Base-by-base conservation (phyloP, 2,329 filamentous ascomycete species). In the Xylariales sp. region DNA sequence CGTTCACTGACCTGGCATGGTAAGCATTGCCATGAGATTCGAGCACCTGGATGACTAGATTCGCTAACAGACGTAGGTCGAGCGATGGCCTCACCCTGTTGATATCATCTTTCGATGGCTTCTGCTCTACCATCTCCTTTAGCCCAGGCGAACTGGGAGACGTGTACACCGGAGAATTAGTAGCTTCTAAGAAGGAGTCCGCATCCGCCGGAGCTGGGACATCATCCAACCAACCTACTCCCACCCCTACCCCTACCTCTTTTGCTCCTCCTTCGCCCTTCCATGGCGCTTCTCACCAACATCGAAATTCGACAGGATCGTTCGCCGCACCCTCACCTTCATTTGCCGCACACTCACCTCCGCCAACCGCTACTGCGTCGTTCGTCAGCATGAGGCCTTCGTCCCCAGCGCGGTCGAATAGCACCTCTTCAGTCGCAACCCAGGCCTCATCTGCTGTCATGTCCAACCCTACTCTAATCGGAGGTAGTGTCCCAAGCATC, bases 81-180 rank as follows among this genome's bases (percentile, higher is more conserved):
- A 81, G 74, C 48, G 86, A 90, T 61, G 86, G 86, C 10, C 71
- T 80, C 31, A 89, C 84, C 2, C 70, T 98, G 16, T 73, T 98
- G 37, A 94, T 98, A 68, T 93, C 89, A n/a, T 98, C 93, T 0
- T 96, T 93, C 0, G 93, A 98, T 62, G 93, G 93, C 0, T 98
- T 97, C 68, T 98, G 93, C 62, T 98, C 93, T 0, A 85, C 87
- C 0, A 71, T 98, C 5, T 86, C 89, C 0, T 98, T 98, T 58
- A 65, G 78, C 1, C 71, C 85, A 2, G 87, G 88, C 7, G 93
- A 98, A 61, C 70, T 98, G 1, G 93, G 93, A 10, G 82, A 91
- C 49, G 67, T 81, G 4, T 94, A 94, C 60, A 82, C 80, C 7
- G 84, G 83, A 22, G 81, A 88, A 38, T 61, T 82, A 28, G 69